Evolutionary conservation across 495 filamentous ascomycete genomes (phyloP).

Genomic region (Penicillium pancosmium): DNA sequence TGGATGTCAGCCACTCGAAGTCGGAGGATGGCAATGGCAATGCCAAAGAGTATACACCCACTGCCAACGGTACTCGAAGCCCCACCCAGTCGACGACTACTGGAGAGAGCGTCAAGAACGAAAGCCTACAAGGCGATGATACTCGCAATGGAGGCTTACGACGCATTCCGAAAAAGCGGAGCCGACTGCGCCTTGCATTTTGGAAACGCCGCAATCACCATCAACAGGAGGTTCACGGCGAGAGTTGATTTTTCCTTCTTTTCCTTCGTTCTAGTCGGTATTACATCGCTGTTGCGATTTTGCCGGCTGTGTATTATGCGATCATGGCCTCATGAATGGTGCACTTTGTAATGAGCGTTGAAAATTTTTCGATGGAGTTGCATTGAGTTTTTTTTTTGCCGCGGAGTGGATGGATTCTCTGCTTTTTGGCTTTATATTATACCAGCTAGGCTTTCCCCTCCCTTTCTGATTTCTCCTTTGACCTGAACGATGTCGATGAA

Average conservation of each 20-base stretch:
- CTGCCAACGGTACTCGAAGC: conserved; percentile 32
- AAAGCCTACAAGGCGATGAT: conserved; percentile 28
- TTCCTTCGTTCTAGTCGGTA: conserved; percentile 5
- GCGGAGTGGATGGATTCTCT: conserved; percentile 4
- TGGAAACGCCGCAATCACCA: conserved; percentile 47
- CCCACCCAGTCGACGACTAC: conserved; percentile 35
- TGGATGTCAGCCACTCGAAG: conserved; percentile 16
- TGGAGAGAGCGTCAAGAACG: conserved; percentile 34
- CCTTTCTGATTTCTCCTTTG: not conserved
- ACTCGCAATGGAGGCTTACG: conserved; percentile 21
- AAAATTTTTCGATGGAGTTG: conserved; percentile 30
- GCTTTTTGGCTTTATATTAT: not conserved
- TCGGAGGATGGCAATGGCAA: conserved; percentile 32
- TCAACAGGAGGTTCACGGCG: conserved; percentile 42
- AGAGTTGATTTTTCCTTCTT: conserved; percentile 31
- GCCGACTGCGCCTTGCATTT: conserved; percentile 49
- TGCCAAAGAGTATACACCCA: conserved; percentile 29
- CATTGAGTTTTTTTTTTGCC: conserved; percentile 37
- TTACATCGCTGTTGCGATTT: conserved; percentile 1
- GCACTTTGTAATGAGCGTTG: conserved; percentile 34
- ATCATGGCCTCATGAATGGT: conserved; percentile 37
- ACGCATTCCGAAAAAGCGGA: conserved; percentile 42
- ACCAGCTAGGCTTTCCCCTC: conserved; percentile 7
- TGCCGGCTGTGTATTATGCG: conserved; percentile 25
- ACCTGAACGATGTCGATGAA: conserved; percentile 3